Evolutionary conservation across 148 eudicot genomes (phyloP).

Genomic region (Rhododendron williamsianum): DNA sequence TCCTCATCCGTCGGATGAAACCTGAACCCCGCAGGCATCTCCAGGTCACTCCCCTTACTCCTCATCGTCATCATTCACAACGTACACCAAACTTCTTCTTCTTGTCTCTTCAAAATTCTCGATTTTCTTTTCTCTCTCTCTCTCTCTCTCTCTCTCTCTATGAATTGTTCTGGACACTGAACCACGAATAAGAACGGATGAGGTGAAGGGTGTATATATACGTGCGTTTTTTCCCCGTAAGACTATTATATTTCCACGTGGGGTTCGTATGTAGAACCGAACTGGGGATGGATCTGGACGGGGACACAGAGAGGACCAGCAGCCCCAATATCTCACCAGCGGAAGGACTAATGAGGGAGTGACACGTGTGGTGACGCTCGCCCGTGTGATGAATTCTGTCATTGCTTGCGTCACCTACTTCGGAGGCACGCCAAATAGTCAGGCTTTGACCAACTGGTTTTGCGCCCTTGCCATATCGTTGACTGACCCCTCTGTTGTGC

Average conservation of each 20-base stretch:
- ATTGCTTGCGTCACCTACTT: slow-evolving; percentile 18
- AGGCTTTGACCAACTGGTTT: neutral
- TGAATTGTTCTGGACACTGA: neutral
- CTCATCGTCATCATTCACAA: slow-evolving; percentile 5
- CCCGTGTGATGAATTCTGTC: neutral
- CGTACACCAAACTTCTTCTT: neutral
- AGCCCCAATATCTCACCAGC: neutral
- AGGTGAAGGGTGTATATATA: neutral
- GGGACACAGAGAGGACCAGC: neutral
- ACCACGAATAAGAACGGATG: neutral
- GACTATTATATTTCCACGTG: slow-evolving; percentile 11
- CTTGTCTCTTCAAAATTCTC: neutral
- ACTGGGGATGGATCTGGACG: neutral
- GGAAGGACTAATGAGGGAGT: neutral
- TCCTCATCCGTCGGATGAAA: slow-evolving; percentile 70
- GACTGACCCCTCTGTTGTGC: slow-evolving; percentile 5
- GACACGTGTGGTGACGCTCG: neutral
- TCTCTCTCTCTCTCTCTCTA: neutral
- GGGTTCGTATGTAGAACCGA: neutral
- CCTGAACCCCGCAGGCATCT: slow-evolving; percentile 51
- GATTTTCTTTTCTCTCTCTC: neutral
- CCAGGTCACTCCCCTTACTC: slow-evolving; percentile 7
- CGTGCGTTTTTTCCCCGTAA: neutral
- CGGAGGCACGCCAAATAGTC: neutral
- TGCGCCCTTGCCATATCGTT: neutral